A percentile compares a stretch with the other conserved stretches of the same genome.
phyloP scores from a whole-genome alignment of 768 basidiomycete species.

The Serendipita sp. region DNA sequence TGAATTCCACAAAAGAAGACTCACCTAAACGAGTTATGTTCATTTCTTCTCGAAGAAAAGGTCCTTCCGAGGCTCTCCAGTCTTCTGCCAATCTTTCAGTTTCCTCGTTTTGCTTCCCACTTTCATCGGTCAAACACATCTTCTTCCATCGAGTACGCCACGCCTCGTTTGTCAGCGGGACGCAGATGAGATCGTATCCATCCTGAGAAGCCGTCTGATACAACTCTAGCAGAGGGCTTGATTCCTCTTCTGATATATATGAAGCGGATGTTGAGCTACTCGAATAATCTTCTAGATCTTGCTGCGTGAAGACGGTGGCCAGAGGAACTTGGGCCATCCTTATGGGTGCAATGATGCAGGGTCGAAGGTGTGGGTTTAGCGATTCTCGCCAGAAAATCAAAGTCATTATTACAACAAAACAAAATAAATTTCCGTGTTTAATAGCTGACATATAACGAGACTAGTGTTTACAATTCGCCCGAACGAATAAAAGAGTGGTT shows the following conservation, averaged over 20 bases:
- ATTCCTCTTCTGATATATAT: background rate
- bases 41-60: conserved; percentile 66
- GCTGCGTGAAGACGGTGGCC: conserved; percentile 9
- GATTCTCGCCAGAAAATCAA: background rate
- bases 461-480: background rate
- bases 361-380: background rate
- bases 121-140: conserved; percentile 57
- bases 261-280: background rate
- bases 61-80: conserved; percentile 68
- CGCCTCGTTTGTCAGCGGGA: conserved; percentile 76
- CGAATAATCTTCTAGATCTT: conserved; percentile 7
- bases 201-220: conserved; percentile 20
- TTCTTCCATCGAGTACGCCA: conserved; percentile 82
- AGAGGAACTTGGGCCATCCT: conserved; percentile 12
- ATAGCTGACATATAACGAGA: background rate
- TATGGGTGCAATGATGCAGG: background rate
- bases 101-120: conserved; percentile 26
- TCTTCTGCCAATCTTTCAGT: conserved; percentile 46
- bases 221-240: background rate
- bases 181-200: conserved; percentile 59
- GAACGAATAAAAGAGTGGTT: too few relatives aligned
- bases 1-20: conserved; percentile 17
- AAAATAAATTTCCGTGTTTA: background rate
- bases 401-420: background rate
- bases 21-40: conserved; percentile 76